Evolutionary conservation across 129 eudicot species (phyloP), one percentile per base, ranked within the genome.

Genomic region (Flaveria robusta): DNA sequence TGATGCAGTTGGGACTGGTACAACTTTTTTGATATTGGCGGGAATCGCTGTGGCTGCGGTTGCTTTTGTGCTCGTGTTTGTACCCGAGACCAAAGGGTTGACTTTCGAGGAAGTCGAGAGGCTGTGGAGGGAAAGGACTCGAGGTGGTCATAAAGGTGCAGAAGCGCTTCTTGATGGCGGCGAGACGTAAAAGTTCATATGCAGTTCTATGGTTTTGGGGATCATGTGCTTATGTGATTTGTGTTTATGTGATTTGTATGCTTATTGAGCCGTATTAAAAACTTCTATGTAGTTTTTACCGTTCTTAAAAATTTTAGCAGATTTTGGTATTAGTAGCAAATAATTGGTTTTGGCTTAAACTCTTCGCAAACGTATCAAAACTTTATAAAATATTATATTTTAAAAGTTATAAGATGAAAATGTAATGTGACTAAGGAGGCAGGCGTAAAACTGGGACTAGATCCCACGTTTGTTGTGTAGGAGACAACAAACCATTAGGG

Each of bases 1-100:
- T 1, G 99, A 87, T 27, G 84, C 81, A 20, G 75, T 86, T 7
- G 99, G 99, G 0, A 83, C 83, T 0, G 93, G 96, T 42, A 19
- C 77, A 10, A 94, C 97, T 10, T 94, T 91, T 73, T 79, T 86
- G 80, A 89, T 94, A 47, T 52, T 91, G 37, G 97, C 91, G 2
- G 97, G 74, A 0, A 67, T 94, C 18, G 89, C 87, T 0, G 87
- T 91, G 19, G 51, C 68, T 8, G 99, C 97, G 1, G 75, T 86
- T 47, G 77, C 31, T 18, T 91, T 91, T 74, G 97, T 94, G 80
- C 67, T 68, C 9, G 34, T 77, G 43, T 91, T 75, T 66, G 81
- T 94, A 22, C 99, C 99, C 4, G 99, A 91, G 85, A 94, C 99
- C 1, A 94, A 94, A 83, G 97, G 93, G 39, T 80, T 94, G 87